These are phyloP conservation scores for Dictyostelium gargantuum DNA, from an alignment of 208 protist species.

Conservation along the genomic window DNA sequence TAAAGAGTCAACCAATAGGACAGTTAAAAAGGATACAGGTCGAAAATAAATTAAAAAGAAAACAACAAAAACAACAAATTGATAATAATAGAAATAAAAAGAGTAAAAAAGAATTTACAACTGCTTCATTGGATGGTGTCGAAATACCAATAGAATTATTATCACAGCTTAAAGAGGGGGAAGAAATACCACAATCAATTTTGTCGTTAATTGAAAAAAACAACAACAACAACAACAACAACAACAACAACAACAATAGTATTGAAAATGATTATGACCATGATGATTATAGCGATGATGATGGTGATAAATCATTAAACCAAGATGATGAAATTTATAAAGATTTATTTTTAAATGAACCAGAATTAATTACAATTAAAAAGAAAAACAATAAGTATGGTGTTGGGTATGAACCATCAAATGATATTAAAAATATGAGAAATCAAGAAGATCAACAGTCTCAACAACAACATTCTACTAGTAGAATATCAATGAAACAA, in stretches of 20 bases:
- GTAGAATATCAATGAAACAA: background rate
- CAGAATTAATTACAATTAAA: background rate
- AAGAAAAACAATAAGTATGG: conserved; percentile 48
- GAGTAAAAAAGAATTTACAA: background rate
- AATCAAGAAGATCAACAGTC: background rate
- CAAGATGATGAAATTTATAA: background rate
- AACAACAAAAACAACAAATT: background rate
- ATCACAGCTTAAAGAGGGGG: background rate
- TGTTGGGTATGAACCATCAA: conserved; percentile 16
- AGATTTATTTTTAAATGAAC: background rate
- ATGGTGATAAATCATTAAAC: too few relatives aligned
- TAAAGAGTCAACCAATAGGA: conserved; percentile 37
- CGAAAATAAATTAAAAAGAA: background rate
- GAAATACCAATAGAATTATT: background rate
- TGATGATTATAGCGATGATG: background rate
- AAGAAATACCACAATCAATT: background rate
- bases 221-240: background rate
- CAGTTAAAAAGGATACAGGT: background rate
- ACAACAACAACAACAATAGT: background rate
- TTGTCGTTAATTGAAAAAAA: background rate
- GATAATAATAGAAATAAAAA: background rate
- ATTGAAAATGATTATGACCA: background rate
- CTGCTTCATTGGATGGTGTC: background rate
- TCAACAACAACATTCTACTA: background rate
- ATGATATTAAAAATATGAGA: conserved; percentile 2